Percentiles rank a stretch among this genome's conserved stretches.
Evolutionary conservation across 2,329 filamentous ascomycete species (phyloP).

Genomic region (Monosporascus sp.): DNA sequence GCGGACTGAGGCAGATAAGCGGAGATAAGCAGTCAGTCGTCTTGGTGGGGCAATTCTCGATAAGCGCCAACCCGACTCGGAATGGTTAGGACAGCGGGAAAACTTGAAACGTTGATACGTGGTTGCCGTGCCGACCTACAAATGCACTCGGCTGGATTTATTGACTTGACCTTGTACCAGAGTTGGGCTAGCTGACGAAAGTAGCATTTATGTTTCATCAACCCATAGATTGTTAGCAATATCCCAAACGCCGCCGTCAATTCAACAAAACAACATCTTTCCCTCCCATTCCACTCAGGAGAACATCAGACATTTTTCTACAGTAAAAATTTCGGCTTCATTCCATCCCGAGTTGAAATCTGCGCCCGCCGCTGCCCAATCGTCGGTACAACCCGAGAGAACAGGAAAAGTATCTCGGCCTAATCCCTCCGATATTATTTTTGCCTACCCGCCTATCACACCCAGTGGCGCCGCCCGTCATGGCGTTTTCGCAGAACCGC

Average conservation of each 20-base stretch:
- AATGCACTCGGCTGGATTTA: slow-evolving; percentile 10
- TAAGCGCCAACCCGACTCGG: slow-evolving; percentile 5
- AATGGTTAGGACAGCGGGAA: neutral
- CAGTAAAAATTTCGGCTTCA: slow-evolving; percentile 21
- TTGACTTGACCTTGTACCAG: slow-evolving; percentile 15
- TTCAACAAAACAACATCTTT: neutral
- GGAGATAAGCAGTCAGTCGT: too few relatives aligned
- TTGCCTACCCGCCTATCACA: neutral
- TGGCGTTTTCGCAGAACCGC: slow-evolving; percentile 50
- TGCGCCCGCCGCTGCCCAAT: too few relatives aligned
- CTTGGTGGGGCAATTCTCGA: slow-evolving; percentile 2
- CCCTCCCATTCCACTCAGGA: neutral
- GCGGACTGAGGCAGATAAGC: too few relatives aligned
- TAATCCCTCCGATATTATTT: too few relatives aligned
- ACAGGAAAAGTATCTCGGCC: neutral
- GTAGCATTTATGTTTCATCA: neutral
- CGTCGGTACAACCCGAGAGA: too few relatives aligned
- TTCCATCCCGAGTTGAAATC: slow-evolving; percentile 11
- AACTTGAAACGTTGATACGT: neutral
- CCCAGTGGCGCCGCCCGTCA: slow-evolving; percentile 21
- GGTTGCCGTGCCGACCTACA: slow-evolving; percentile 23
- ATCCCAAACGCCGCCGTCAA: neutral
- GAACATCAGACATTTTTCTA: slow-evolving; percentile 6
- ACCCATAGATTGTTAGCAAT: neutral
- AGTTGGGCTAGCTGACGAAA: neutral